phyloP scores from a whole-genome alignment of 805 yeast species.

The Barnettozyma sucrosica region DNA sequence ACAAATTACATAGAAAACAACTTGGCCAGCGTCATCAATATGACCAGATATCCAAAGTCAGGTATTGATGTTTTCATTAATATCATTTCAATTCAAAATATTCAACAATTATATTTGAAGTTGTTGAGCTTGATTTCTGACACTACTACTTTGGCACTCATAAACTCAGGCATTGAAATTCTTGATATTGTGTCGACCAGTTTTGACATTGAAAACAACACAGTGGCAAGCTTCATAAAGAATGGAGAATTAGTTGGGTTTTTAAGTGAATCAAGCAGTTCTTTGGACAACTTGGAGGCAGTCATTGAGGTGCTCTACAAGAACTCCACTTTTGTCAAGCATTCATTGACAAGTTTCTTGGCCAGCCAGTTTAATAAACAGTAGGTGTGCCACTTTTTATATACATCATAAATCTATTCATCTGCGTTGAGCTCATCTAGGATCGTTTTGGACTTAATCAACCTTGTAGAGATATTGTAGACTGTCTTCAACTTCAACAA shows the following conservation, averaged over 20 bases:
- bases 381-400: neutral
- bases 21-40: conserved; percentile 33
- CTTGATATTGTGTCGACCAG: conserved; percentile 73
- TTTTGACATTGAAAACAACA: conserved; percentile 34
- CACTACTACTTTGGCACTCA: conserved; percentile 61
- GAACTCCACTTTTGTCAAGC: conserved; percentile 8
- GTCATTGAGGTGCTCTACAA: conserved; percentile 4
- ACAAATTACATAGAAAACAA: conserved; percentile 35
- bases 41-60: conserved; percentile 83
- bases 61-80: conserved; percentile 74
- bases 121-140: conserved; percentile 35
- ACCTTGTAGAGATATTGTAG: conserved; percentile 16
- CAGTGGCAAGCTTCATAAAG: conserved; percentile 46
- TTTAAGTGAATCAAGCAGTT: conserved; percentile 38
- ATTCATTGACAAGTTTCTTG: conserved; percentile 3
- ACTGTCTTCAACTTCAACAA: conserved; percentile 19
- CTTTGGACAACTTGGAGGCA: conserved; percentile 4
- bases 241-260: conserved; percentile 58
- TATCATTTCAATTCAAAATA: conserved; percentile 42
- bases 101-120: conserved; percentile 28
- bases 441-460: conserved; percentile 20
- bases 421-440: conserved; percentile 20
- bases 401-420: neutral
- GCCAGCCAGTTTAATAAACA: conserved; percentile 5
- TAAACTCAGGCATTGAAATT: conserved; percentile 80